Evolutionary conservation across 2,329 filamentous ascomycete genomes (phyloP).

Genomic region (Diaporthe humulicola): DNA sequence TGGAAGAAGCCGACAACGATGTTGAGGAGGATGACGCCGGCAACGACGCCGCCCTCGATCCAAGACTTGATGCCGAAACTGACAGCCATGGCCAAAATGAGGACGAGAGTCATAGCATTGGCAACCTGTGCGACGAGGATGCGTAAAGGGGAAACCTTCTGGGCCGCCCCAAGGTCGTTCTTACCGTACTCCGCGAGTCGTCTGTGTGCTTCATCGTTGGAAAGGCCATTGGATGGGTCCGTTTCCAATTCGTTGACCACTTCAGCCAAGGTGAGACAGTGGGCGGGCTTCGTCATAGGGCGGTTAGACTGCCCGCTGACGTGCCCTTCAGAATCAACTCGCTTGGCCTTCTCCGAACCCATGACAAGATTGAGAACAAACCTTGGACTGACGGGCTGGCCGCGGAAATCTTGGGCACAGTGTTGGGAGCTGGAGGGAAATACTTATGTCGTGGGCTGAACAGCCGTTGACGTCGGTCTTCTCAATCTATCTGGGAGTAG

Average conservation of each 20-base stretch:
- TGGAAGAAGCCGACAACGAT: constrained; percentile 67
- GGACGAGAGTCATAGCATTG: constrained; percentile 73
- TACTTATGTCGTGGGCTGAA: background rate
- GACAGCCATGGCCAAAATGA: constrained; percentile 64
- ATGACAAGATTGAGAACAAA: background rate
- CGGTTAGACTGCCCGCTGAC: constrained; percentile 4
- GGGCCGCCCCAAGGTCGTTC: background rate
- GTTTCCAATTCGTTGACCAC: background rate
- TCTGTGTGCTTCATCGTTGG: background rate
- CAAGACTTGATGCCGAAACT: constrained; percentile 64
- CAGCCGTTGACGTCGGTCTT: background rate
- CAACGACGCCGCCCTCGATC: constrained; percentile 67
- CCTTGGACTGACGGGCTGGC: background rate
- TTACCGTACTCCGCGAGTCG: constrained; percentile 6
- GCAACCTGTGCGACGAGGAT: constrained; percentile 65
- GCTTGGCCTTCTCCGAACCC: background rate
- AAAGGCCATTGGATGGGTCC: background rate
- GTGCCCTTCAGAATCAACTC: background rate
- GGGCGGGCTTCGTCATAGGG: background rate
- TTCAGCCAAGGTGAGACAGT: background rate
- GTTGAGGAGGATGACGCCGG: constrained; percentile 65
- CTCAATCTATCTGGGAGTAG: constrained; percentile 1
- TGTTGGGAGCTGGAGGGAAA: background rate
- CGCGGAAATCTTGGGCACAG: background rate
- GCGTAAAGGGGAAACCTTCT: background rate